Conservation (phyloP, 179 eudicot species). For the Vitellaria paradoxa region DNA sequence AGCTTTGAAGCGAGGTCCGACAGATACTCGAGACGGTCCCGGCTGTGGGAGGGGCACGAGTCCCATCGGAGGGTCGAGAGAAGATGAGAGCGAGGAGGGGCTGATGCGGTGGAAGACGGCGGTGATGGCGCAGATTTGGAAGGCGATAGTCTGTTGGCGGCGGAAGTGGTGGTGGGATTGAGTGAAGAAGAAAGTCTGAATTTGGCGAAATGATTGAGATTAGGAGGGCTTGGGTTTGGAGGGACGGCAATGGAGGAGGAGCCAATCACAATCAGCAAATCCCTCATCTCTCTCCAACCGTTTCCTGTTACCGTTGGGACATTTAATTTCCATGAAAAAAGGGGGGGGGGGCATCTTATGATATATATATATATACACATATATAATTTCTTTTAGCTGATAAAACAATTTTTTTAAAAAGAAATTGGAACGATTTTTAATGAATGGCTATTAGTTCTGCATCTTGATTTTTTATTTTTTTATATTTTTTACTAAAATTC, state of each 20-base stretch:
- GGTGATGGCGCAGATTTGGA: conserved; percentile 27
- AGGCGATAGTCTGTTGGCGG: conserved; percentile 18
- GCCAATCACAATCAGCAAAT: conserved; percentile 5
- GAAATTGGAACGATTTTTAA: too few species aligned
- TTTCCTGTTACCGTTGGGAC: not conserved
- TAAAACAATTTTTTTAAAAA: too few species aligned
- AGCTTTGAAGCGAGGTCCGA: conserved; percentile 62
- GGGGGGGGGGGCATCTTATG: too few species aligned
- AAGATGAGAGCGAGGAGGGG: conserved; percentile 27
- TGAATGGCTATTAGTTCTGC: too few species aligned
- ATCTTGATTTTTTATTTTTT: too few species aligned
- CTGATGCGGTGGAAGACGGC: conserved; percentile 25
- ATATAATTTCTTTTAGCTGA: too few species aligned
- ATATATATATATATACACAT: too few species aligned
- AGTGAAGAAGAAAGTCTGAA: conserved; percentile 18
- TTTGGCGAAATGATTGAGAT: conserved; percentile 16
- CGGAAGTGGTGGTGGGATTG: not conserved
- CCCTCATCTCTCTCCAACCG: conserved; percentile 23
- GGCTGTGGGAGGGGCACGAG: conserved; percentile 10
- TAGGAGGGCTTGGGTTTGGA: conserved; percentile 13
- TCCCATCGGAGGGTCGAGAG: conserved; percentile 31
- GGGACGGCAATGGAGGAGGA: conserved; percentile 31
- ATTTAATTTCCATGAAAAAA: not conserved
- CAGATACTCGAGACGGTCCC: conserved; percentile 24
- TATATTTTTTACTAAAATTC: too few species aligned